Evolutionary conservation across 495 filamentous ascomycete genomes (phyloP), one percentile per base, ranked within the genome.

Genomic region (Aspergillus campestris): DNA sequence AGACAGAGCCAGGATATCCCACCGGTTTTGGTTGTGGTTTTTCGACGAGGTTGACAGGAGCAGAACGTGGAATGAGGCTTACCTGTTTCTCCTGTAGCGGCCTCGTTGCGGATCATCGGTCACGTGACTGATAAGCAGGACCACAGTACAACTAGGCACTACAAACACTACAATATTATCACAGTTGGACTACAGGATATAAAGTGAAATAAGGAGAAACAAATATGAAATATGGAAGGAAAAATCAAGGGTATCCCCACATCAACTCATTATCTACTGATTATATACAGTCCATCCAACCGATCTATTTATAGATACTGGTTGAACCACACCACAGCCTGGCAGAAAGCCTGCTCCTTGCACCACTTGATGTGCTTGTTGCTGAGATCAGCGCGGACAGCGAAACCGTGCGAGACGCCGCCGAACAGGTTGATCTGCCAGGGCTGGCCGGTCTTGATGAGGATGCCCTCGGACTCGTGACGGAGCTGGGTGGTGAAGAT

Each of bases 391-490:
- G 72, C 67, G 29, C 86, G 74, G 18, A 91, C 81, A n/a, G 82
- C 70, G 53, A 94, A 95, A 7, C 89, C 89, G 60, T 94, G 89
- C 15, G 55, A 53, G 38, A 92, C 84, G 39, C 80, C 81, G 14
- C 81, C 78, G 74, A 76, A 92, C 37, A 94, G 65, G 62, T 78
- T 87, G 60, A 94, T 85, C 67, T 94, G 87, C 65, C 86, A 94
- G 0, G 81, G 80, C 39, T 79, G 64, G 24, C 72, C 73, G 15
- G 69, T 72, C 62, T 85, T 75, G 52, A 74, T 70, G 42, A 86
- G 63, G 39, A 76, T 78, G 3, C 71, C 73, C 56, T 82, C 72
- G 11, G 76, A 77, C 56, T 78, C 72, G 51, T 76, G 73, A 35
- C 89, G 84, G 61, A 84, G 83, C 54, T 83, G 76, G 24, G 74